A percentile compares a stretch with the other conserved stretches of the same genome.
Evolutionary conservation across 2,329 filamentous ascomycete species (phyloP).

Genomic region (Cladophialophora chaetospira): DNA sequence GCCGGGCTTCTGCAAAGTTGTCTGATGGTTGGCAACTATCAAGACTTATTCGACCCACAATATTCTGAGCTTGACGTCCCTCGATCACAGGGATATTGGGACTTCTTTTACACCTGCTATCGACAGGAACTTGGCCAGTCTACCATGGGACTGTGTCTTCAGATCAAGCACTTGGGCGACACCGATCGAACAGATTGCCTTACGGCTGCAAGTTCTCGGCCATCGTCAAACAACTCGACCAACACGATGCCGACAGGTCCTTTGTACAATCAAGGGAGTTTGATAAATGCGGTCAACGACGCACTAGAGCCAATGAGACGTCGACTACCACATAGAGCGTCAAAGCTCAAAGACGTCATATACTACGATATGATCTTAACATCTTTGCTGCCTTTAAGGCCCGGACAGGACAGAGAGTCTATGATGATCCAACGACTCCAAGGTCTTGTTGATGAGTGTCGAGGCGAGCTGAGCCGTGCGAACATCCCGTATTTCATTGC

Average conservation of each 20-base stretch:
- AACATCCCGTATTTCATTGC: slow-evolving; percentile 1
- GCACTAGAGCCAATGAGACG: slow-evolving; percentile 29
- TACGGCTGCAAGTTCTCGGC: neutral
- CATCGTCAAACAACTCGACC: neutral
- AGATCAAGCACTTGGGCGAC: slow-evolving; percentile 24
- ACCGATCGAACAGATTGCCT: neutral
- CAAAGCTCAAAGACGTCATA: slow-evolving; percentile 30
- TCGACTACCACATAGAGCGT: slow-evolving; percentile 23
- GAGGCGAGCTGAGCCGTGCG: slow-evolving; percentile 12
- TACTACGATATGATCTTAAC: slow-evolving; percentile 28
- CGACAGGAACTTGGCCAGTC: slow-evolving; percentile 26
- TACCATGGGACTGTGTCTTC: slow-evolving; percentile 28
- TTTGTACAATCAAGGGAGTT: slow-evolving; percentile 19
- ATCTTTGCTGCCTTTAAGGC: slow-evolving; percentile 14
- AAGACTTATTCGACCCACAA: slow-evolving; percentile 39
- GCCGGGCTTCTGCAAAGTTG: slow-evolving; percentile 35
- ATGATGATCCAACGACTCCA: slow-evolving; percentile 16
- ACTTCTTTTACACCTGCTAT: slow-evolving; percentile 32
- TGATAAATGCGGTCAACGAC: slow-evolving; percentile 28
- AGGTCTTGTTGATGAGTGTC: slow-evolving; percentile 15
- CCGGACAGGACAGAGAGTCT: slow-evolving; percentile 1
- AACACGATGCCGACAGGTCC: neutral
- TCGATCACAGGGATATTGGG: slow-evolving; percentile 32
- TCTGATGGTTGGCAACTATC: slow-evolving; percentile 35
- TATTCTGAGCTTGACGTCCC: slow-evolving; percentile 35